These are phyloP conservation scores for Komagataella ulmi DNA, from an alignment of 805 yeast genomes.

Conservation along the genomic window DNA sequence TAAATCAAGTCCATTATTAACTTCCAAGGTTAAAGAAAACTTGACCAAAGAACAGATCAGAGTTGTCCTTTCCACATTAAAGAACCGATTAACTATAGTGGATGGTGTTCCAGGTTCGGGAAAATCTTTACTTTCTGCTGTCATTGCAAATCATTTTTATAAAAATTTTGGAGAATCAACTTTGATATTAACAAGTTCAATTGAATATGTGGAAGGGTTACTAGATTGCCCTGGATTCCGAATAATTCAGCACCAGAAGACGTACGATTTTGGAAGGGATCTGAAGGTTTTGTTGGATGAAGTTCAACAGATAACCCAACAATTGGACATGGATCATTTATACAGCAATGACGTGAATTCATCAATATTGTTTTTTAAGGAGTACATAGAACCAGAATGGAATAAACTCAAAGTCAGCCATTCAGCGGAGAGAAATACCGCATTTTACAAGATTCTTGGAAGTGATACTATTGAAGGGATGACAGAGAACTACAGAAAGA, in stretches of 20 bases:
- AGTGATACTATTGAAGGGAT: neutral
- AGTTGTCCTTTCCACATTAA: slow-evolving; percentile 13
- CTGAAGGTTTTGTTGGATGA: neutral
- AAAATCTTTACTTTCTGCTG: slow-evolving; percentile 16
- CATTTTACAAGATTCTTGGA: neutral
- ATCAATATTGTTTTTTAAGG: neutral
- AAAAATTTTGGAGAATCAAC: slow-evolving; percentile 13
- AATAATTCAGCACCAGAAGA: neutral
- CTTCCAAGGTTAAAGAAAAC: neutral
- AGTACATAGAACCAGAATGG: neutral
- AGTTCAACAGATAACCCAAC: neutral
- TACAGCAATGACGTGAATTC: neutral
- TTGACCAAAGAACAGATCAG: slow-evolving; percentile 8
- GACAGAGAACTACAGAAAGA: neutral
- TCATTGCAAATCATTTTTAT: slow-evolving; percentile 9
- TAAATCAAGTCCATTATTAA: neutral
- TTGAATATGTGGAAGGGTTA: neutral
- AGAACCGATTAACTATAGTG: slow-evolving; percentile 8
- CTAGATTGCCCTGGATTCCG: neutral
- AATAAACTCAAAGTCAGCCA: neutral
- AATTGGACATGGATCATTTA: neutral
- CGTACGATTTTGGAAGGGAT: neutral
- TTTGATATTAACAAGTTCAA: slow-evolving; percentile 8
- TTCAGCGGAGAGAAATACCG: neutral
- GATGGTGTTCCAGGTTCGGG: slow-evolving; percentile 14